Evolutionary conservation across 129 eudicot species (phyloP).

Genomic region (Flaveria sonorensis): DNA sequence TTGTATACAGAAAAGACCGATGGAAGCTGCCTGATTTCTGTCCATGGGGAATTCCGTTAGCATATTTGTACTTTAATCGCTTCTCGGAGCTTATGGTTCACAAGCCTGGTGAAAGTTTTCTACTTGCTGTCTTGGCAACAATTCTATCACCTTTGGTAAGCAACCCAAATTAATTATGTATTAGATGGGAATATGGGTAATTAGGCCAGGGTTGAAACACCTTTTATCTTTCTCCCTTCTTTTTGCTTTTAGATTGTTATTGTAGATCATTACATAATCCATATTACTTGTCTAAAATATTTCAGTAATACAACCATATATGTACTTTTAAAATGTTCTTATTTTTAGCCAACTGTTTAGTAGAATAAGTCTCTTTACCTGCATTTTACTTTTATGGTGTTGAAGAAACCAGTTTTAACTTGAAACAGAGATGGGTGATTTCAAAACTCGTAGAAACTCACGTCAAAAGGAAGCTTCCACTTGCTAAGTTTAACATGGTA

Average conservation of each 20-base stretch:
- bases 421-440: constrained; percentile 60
- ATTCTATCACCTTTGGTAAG: constrained; percentile 61
- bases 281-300: too few species aligned
- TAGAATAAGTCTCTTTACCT: too few species aligned
- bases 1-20: constrained; percentile 50
- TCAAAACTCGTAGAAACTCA: constrained; percentile 63
- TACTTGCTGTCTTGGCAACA: constrained; percentile 51
- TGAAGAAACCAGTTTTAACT: not conserved
- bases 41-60: constrained; percentile 70
- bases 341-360: too few species aligned
- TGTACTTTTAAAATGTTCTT: too few species aligned
- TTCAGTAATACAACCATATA: too few species aligned
- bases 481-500: constrained; percentile 50
- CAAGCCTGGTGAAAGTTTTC: constrained; percentile 64
- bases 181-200: too few species aligned
- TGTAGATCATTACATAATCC: too few species aligned
- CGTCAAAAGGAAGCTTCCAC: constrained; percentile 39
- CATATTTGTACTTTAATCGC: constrained; percentile 49
- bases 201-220: too few species aligned
- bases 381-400: too few species aligned
- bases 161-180: too few species aligned
- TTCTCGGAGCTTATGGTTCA: constrained; percentile 65
- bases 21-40: constrained; percentile 56
- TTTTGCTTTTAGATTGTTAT: too few species aligned
- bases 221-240: too few species aligned